Conservation (phyloP, 805 yeast species). For the Kodamaea jinghongensis region DNA sequence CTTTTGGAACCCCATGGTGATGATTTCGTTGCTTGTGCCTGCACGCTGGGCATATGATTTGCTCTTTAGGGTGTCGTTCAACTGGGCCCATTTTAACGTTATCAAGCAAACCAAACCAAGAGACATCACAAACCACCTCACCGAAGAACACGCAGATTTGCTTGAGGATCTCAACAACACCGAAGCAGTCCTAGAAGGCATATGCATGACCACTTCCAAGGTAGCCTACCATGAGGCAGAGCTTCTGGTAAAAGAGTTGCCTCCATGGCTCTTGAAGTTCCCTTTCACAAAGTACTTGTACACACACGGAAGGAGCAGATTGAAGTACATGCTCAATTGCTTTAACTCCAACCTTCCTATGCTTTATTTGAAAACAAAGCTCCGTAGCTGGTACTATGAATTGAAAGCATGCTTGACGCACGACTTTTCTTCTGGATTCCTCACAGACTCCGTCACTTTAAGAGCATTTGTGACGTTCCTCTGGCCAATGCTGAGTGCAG, state of each 20-base stretch:
- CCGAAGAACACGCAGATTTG: conserved; percentile 18
- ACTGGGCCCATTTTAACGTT: conserved; percentile 30
- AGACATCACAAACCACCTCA: conserved; percentile 30
- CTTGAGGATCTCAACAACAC: conserved; percentile 21
- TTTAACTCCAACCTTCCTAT: conserved; percentile 1
- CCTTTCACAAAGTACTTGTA: conserved; percentile 4
- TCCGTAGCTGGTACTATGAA: conserved; percentile 18
- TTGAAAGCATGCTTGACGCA: conserved; percentile 32
- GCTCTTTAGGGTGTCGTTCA: conserved; percentile 30
- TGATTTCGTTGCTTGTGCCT: conserved; percentile 36
- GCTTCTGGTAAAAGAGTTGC: conserved; percentile 1
- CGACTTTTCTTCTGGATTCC: conserved; percentile 31
- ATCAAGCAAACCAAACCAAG: conserved; percentile 29
- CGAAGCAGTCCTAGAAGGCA: conserved; percentile 5
- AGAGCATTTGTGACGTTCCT: conserved; percentile 31
- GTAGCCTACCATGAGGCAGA: conserved; percentile 3
- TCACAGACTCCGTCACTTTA: conserved; percentile 23
- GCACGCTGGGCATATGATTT: conserved; percentile 37
- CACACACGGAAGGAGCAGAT: not conserved
- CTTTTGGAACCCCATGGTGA: conserved; percentile 28
- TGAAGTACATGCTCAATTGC: not conserved
- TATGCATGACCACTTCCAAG: not conserved
- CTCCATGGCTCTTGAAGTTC: conserved; percentile 1
- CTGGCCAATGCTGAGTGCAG: conserved; percentile 40
- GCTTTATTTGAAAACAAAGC: conserved; percentile 9